Evolutionary conservation across 257 asterid genomes (phyloP).

Genomic region (Scutellaria baicalensis): DNA sequence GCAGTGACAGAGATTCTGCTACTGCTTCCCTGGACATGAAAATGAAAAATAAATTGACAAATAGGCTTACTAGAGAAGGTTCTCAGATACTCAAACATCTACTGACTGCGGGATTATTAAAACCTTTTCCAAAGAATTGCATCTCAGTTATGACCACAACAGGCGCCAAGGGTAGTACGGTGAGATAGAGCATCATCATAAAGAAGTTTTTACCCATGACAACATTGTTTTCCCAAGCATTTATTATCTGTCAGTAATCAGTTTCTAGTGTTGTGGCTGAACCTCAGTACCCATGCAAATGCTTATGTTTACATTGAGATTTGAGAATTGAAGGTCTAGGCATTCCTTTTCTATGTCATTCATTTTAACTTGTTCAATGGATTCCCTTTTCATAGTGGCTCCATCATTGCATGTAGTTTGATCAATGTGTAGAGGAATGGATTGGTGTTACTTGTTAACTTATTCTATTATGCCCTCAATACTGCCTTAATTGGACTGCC

Average conservation of each 20-base stretch:
- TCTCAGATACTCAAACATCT: slow-evolving; percentile 76
- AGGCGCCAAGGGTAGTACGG: slow-evolving; percentile 99
- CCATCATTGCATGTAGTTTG: not conserved
- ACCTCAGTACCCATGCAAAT: not conserved
- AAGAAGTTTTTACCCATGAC: not conserved
- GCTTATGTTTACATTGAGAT: not conserved
- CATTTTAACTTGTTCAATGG: not conserved
- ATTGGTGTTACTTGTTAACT: not conserved
- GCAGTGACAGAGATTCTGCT: slow-evolving; percentile 69
- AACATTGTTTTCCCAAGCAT: not conserved
- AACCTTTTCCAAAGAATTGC: slow-evolving; percentile 94
- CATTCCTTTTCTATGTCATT: not conserved
- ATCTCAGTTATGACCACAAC: slow-evolving; percentile 93
- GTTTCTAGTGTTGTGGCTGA: not conserved
- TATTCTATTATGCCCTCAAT: not conserved
- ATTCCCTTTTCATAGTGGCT: not conserved
- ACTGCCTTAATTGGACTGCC: not conserved
- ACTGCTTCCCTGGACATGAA: slow-evolving; percentile 83
- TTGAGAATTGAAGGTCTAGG: not conserved
- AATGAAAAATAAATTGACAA: slow-evolving; percentile 86
- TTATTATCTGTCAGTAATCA: not conserved
- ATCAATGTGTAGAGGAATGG: not conserved
- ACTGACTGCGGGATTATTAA: slow-evolving; percentile 64
- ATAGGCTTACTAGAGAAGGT: slow-evolving; percentile 54
- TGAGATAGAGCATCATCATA: slow-evolving; percentile 28